Base-by-base conservation (phyloP, 2,329 filamentous ascomycete species). In the Cladosporium cucumerinum region DNA sequence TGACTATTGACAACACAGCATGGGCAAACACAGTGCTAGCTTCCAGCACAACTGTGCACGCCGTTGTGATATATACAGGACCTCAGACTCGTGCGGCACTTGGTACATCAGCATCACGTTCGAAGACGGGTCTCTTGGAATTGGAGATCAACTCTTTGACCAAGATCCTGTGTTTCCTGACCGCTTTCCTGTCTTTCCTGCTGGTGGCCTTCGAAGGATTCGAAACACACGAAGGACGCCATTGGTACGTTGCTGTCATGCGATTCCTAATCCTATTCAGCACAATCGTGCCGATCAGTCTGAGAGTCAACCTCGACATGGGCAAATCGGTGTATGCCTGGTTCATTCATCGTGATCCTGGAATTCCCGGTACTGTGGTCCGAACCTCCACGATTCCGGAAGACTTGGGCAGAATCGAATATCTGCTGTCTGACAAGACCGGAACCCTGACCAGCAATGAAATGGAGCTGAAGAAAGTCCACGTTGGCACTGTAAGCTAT, bases 11-110 rank as follows among this genome's bases (percentile, higher is more conserved):
- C 78, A 97, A 99, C 74, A 98, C 95, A 8, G 95, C 96, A 11
- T 99, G 96, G 95, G 94, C 94, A 21, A 99, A 98, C 75, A 99
- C 95, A 0, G 91, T 99, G 26, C 90, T 99, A 66, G 95, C 95
- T 1, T 98, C 94, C 1, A 95, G 93, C 75, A 94, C 91, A 1
- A 91, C 87, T 4, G 95, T 95, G 0, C 83, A 97, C 65, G 94
- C 93, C 2, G 92, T 93, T 1, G 91, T 99, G 59, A 84, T 99
- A 67, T 99, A 99, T 76, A 98, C 95, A 4, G 96, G 95, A 0
- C 89, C 92, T 0, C 92, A 99, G 77, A 99, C 95, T 1, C 87
- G 96, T 65, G 96, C 96, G 28, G 93, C 95, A 6, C 83, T 99
- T 36, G 98, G 95, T 0, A 99, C 95, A 6, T 91, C 93, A 1